Conservation (phyloP, 495 filamentous ascomycete genomes). For the Tuber umbilicatum region DNA sequence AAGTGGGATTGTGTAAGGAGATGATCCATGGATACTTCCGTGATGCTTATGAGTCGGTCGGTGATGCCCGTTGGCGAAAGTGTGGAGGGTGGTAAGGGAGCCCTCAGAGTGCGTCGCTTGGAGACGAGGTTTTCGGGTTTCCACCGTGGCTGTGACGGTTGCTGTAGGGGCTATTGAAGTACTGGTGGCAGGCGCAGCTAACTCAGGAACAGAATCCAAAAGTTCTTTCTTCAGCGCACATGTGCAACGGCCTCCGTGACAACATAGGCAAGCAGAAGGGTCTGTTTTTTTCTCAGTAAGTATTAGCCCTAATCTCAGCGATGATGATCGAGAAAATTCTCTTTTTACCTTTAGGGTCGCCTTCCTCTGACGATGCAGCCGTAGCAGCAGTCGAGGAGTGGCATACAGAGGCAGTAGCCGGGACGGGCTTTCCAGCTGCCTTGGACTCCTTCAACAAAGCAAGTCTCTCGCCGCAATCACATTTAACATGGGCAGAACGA, state of each 20-base stretch:
- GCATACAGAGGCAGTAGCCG: conserved; percentile 31
- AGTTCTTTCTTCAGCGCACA: conserved; percentile 89
- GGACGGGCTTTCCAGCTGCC: conserved; percentile 34
- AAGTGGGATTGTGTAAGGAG: conserved; percentile 39
- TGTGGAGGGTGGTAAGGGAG: conserved; percentile 53
- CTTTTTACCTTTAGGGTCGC: conserved; percentile 59
- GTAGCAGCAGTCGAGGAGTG: conserved; percentile 18
- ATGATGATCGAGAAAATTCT: conserved; percentile 28
- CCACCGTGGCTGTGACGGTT: conserved; percentile 45
- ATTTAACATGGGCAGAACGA: conserved; percentile 89
- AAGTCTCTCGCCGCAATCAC: conserved; percentile 90
- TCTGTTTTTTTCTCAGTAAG: background rate
- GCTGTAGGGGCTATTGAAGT: conserved; percentile 39
- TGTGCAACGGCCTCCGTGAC: conserved; percentile 82
- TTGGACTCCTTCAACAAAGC: conserved; percentile 38
- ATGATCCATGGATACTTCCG: conserved; percentile 41
- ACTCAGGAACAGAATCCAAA: conserved; percentile 68
- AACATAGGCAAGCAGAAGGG: conserved; percentile 63
- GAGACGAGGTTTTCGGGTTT: conserved; percentile 62
- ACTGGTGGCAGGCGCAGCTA: conserved; percentile 46
- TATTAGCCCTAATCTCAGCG: background rate
- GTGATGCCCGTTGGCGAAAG: conserved; percentile 90
- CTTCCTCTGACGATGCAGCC: conserved; percentile 39
- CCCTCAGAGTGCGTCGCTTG: conserved; percentile 79
- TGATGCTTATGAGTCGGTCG: conserved; percentile 86